These are phyloP conservation scores for Arabidopsis lyrata DNA, from an alignment of 441 rosid species.

Conservation along the genomic window DNA sequence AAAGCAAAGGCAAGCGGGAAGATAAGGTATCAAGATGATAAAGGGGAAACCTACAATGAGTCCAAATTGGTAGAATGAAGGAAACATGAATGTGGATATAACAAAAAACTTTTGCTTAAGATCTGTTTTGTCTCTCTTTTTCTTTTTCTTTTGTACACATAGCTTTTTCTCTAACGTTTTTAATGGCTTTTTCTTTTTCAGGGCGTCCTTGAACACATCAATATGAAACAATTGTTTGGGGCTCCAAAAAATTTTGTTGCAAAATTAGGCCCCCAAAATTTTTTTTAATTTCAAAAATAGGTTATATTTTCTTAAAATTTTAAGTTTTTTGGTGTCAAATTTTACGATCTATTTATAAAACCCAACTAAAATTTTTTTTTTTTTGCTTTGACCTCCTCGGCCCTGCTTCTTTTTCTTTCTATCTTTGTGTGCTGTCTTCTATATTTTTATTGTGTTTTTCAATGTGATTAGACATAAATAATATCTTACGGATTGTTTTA, in stretches of 20 bases:
- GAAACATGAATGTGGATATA: constrained; percentile 28
- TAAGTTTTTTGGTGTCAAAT: no score
- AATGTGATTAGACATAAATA: constrained; percentile 24
- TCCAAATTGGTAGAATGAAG: constrained; percentile 22
- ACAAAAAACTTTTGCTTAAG: constrained; percentile 7
- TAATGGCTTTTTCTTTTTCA: background rate
- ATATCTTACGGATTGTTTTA: background rate
- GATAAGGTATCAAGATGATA: background rate
- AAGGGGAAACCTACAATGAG: background rate
- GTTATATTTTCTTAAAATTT: no score
- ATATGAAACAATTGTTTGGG: no score
- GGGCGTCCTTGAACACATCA: no score
- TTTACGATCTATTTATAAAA: no score
- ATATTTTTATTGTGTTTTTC: constrained; percentile 10
- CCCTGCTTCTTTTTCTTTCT: constrained; percentile 27
- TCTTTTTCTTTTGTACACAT: constrained; percentile 24
- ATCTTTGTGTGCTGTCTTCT: constrained; percentile 27
- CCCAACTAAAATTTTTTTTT: no score
- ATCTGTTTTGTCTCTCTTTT: constrained; percentile 28
- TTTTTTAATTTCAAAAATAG: no score
- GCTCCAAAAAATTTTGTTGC: no score
- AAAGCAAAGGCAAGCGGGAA: background rate
- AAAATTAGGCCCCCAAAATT: no score
- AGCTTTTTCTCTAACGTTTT: constrained; percentile 28
- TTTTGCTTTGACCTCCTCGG: no score